Evolutionary conservation across 1,139 yeast species (phyloP).

Genomic region (Kurtzmaniella quercitrusa): DNA sequence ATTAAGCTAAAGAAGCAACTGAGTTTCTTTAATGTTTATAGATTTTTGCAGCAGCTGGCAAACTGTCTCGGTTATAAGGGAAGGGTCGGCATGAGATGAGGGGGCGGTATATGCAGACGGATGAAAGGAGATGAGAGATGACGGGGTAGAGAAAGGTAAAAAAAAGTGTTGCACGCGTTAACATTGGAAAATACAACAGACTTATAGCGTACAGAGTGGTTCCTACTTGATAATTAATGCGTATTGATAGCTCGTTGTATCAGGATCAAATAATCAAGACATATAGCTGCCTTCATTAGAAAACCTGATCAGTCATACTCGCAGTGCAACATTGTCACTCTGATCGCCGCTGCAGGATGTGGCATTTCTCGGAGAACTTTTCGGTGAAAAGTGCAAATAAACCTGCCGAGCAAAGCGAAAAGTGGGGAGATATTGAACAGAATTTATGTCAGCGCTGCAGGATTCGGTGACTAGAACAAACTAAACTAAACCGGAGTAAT

Average conservation of each 20-base stretch:
- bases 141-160: too few species aligned
- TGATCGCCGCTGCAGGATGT: neutral
- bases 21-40: neutral
- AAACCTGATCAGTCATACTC: neutral
- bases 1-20: neutral
- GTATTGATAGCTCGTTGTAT: too few species aligned
- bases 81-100: neutral
- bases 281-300: too few species aligned
- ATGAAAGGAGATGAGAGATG: slow-evolving; percentile 2
- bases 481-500: too few species aligned
- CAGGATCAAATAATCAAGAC: too few species aligned
- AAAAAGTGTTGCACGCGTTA: neutral
- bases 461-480: too few species aligned
- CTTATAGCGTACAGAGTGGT: too few species aligned
- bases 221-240: too few species aligned
- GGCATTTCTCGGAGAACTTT: neutral
- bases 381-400: neutral
- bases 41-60: neutral
- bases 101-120: slow-evolving; percentile 5
- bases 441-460: too few species aligned
- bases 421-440: neutral
- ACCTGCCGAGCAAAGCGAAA: neutral
- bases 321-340: too few species aligned
- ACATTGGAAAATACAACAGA: neutral
- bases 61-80: neutral